phyloP scores from a whole-genome alignment of 257 asterid genomes.

The Fraxinus anomala region DNA sequence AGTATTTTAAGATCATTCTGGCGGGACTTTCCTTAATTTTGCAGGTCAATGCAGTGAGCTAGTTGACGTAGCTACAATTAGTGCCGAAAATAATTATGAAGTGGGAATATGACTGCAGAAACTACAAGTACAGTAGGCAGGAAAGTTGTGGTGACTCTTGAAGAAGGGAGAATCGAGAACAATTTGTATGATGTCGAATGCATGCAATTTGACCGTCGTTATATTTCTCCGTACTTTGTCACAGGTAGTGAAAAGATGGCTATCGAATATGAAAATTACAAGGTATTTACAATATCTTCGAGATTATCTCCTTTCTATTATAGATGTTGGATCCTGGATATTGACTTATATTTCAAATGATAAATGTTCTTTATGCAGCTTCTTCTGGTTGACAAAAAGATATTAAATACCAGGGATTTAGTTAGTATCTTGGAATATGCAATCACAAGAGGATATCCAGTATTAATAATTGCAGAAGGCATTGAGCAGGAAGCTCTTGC shows the following conservation, averaged over 20 bases:
- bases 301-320: neutral
- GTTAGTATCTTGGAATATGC: conserved; percentile 38
- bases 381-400: conserved; percentile 43
- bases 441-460: conserved; percentile 39
- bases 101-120: conserved; percentile 47
- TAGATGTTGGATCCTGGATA: conserved; percentile 6
- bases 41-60: conserved; percentile 47
- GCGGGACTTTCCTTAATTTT: neutral
- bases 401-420: conserved; percentile 42
- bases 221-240: conserved; percentile 45
- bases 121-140: conserved; percentile 46
- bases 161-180: conserved; percentile 42
- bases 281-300: conserved; percentile 21
- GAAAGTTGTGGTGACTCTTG: conserved; percentile 47
- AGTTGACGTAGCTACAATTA: conserved; percentile 47
- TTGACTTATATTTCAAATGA: neutral
- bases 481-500: conserved; percentile 54
- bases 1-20: no score
- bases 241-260: conserved; percentile 46
- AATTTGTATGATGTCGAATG: conserved; percentile 41
- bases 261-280: conserved; percentile 47
- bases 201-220: conserved; percentile 52
- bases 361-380: conserved; percentile 26
- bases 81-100: conserved; percentile 47
- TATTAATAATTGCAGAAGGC: conserved; percentile 44